These are phyloP conservation scores for Auxenochlorella protothecoides DNA, from an alignment of 139 green algal genomes.

Conservation along the genomic window DNA sequence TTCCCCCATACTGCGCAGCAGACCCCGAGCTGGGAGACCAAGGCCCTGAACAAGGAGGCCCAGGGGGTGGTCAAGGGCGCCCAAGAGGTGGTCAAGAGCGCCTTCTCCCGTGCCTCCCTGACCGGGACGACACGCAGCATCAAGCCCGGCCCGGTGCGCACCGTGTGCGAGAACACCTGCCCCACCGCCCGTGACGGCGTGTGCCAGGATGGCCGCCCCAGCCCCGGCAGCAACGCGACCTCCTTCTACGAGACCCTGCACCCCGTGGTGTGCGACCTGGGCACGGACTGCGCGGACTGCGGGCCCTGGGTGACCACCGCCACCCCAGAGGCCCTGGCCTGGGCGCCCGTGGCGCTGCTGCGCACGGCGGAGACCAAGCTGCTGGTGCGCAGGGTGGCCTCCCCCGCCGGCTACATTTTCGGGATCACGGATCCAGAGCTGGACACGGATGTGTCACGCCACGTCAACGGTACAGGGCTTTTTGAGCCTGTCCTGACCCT, in stretches of 20 bases:
- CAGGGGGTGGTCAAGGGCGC: too few relatives aligned
- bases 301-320: slow-evolving; percentile 31
- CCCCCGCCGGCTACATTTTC: slow-evolving; percentile 33
- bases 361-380: background rate
- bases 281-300: slow-evolving; percentile 68
- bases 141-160: too few relatives aligned
- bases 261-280: slow-evolving; percentile 56
- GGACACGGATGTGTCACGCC: slow-evolving; percentile 47
- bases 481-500: slow-evolving; percentile 43
- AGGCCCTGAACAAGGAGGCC: too few relatives aligned
- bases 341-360: slow-evolving; percentile 7
- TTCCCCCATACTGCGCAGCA: background rate
- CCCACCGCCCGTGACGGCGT: background rate
- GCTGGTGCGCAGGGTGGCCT: background rate
- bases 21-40: too few relatives aligned
- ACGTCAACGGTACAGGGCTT: slow-evolving; percentile 22
- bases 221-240: background rate
- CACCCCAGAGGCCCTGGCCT: slow-evolving; percentile 6
- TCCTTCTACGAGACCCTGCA: background rate
- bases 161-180: slow-evolving; percentile 9
- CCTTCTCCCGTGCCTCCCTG: background rate
- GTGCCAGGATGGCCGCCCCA: slow-evolving; percentile 8
- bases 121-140: background rate
- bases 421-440: slow-evolving; percentile 44
- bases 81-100: too few relatives aligned